Percentiles rank a stretch among this genome's conserved stretches.
Evolutionary conservation across 2,329 filamentous ascomycete species (phyloP).

Genomic region (Trichophyton rubrum): DNA sequence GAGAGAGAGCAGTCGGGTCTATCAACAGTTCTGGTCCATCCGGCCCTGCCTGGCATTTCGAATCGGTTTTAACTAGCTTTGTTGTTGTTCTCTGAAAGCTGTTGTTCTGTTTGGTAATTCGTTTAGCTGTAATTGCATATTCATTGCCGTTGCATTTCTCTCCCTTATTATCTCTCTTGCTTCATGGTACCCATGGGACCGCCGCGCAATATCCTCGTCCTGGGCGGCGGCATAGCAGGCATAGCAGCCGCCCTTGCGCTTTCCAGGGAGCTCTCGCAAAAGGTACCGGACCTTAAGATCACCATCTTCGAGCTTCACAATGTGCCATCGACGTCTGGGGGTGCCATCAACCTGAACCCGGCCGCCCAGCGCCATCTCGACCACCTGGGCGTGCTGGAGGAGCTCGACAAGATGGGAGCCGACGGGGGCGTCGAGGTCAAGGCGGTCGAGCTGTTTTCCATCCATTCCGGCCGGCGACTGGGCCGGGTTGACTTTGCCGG

Average conservation of each 20-base stretch:
- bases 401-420: constrained; percentile 27
- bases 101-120: too few species aligned
- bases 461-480: constrained; percentile 27
- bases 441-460: constrained; percentile 30
- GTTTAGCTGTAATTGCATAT: not conserved
- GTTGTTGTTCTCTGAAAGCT: too few species aligned
- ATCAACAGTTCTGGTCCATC: too few species aligned
- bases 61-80: too few species aligned
- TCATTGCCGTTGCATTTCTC: too few species aligned
- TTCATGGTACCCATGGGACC: constrained; percentile 5
- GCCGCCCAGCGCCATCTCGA: constrained; percentile 34
- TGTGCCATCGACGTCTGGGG: constrained; percentile 32
- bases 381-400: constrained; percentile 29
- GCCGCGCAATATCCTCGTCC: constrained; percentile 13
- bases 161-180: not conserved
- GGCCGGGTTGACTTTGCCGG: constrained; percentile 30
- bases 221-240: constrained; percentile 16
- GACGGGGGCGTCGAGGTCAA: constrained; percentile 31
- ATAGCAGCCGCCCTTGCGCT: constrained; percentile 15
- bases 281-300: constrained; percentile 18
- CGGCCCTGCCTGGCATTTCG: too few species aligned
- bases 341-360: constrained; percentile 35
- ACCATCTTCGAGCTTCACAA: constrained; percentile 31
- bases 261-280: constrained; percentile 12
- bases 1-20: not conserved